These are phyloP conservation scores for Pseudogymnoascus sp. DNA, from an alignment of 2,329 filamentous ascomycete species.

Conservation along the genomic window DNA sequence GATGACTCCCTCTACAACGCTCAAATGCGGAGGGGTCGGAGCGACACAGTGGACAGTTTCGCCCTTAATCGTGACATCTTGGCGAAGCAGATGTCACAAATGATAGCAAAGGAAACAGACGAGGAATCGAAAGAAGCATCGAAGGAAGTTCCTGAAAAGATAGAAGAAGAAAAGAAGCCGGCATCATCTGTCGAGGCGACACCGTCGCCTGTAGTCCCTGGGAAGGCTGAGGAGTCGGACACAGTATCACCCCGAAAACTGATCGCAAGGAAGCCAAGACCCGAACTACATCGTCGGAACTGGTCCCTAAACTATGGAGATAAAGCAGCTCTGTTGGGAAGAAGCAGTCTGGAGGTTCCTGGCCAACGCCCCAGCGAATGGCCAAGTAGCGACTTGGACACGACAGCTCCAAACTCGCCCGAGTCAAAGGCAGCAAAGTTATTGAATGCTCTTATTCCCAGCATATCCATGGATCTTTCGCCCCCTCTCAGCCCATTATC, in stretches of 20 bases:
- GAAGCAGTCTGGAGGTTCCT: conserved; percentile 41
- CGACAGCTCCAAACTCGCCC: conserved; percentile 31
- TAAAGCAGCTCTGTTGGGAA: neutral
- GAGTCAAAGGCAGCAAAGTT: conserved; percentile 17
- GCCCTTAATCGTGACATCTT: conserved; percentile 44
- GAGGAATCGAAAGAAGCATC: conserved; percentile 16
- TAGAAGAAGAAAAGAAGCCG: conserved; percentile 11
- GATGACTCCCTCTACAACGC: conserved; percentile 34
- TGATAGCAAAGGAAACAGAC: conserved; percentile 45
- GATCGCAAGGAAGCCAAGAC: neutral
- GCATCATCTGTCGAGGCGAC: conserved; percentile 15
- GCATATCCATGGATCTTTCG: conserved; percentile 54
- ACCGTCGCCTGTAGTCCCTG: conserved; percentile 11
- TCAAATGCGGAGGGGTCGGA: conserved; percentile 33
- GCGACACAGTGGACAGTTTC: conserved; percentile 35
- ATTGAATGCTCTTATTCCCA: conserved; percentile 40
- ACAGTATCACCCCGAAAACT: neutral
- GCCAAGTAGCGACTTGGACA: conserved; percentile 27
- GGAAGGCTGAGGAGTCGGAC: conserved; percentile 6
- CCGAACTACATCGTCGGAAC: neutral
- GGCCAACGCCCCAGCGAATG: conserved; percentile 14
- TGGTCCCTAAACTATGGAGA: conserved; percentile 5
- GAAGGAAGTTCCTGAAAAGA: conserved; percentile 19
- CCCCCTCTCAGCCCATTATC: conserved; percentile 56
- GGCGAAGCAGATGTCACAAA: conserved; percentile 53